Percentiles rank a stretch among this genome's conserved stretches.
phyloP scores from a whole-genome alignment of 768 basidiomycete genomes.

The Tricholoma saponaceum region DNA sequence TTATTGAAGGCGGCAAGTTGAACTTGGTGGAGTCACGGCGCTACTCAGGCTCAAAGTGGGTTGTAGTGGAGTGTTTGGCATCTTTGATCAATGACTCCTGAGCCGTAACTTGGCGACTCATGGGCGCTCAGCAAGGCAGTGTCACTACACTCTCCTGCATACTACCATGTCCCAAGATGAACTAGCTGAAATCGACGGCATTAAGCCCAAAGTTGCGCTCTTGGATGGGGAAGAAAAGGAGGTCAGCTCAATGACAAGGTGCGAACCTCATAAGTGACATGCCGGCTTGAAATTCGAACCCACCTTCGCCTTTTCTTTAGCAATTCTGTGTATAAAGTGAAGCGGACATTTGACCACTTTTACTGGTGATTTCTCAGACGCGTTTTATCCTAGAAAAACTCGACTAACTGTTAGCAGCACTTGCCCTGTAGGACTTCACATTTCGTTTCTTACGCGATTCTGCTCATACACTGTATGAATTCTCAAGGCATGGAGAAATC shows the following conservation, averaged over 20 bases:
- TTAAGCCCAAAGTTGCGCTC: constrained; percentile 44
- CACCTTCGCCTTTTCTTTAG: constrained; percentile 13
- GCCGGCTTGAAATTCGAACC: not conserved
- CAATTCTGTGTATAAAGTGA: constrained; percentile 39
- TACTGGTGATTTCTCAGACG: constrained; percentile 26
- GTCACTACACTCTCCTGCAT: too few relatives aligned
- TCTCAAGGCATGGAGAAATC: constrained; percentile 29
- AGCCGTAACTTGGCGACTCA: too few relatives aligned
- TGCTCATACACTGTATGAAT: not conserved
- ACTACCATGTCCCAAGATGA: constrained; percentile 33
- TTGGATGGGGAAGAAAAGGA: constrained; percentile 46
- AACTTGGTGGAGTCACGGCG: too few relatives aligned
- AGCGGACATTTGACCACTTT: constrained; percentile 41
- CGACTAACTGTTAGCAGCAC: constrained; percentile 17
- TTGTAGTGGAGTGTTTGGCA: too few relatives aligned
- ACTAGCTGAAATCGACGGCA: constrained; percentile 46
- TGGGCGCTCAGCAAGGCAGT: too few relatives aligned
- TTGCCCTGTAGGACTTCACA: constrained; percentile 24
- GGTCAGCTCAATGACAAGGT: constrained; percentile 34
- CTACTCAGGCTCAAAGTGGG: too few relatives aligned
- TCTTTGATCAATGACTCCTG: too few relatives aligned
- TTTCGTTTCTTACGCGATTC: not conserved
- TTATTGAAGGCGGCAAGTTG: too few relatives aligned
- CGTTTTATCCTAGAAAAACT: not conserved
- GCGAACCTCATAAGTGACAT: not conserved